Base-by-base conservation (phyloP, 257 asterid species). In the Nicotiana knightiana region DNA sequence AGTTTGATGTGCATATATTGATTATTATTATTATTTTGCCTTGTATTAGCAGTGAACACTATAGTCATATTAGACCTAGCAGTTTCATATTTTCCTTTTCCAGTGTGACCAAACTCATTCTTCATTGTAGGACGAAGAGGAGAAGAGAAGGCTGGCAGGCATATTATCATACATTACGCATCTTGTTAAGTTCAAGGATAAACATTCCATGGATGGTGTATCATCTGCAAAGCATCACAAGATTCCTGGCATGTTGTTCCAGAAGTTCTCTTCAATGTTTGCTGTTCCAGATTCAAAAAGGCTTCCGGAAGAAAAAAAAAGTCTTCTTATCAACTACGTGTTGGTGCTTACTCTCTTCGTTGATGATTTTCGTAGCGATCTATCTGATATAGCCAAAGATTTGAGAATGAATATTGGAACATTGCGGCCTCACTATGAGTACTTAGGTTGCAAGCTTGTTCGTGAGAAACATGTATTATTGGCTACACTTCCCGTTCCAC, bases 171-270 rank as follows among this genome's bases (percentile, higher is more conserved):
- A 88, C 80, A 91, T 96, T 57, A 91, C 96, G 30, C 97, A 96
- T 87, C 97, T 96, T 78, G 86, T 96, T 86, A 89, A 86, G 83
- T 96, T 87, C 89, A 94, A 92, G 88, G 99, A 96, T 76, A 89
- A 61, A 80, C 93, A 91, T 80, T 91, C 97, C 1, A 89, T 93
- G 93, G 97, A 92, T 16, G 94, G 96, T 3, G 85, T 90, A 54
- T 86, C 91, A n/a, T 87, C 97, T 13, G 86, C 96, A 70, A 92
- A 90, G 86, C 70, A 79, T 80, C 99, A 94, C 86, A 89, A 81
- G 82, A 78, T 93, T 65, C 99, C 98, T 2, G 75, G 80, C 67
- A 91, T 93, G 84, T 86, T 94, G 62, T 66, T 53, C 73, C 98
- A 89, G 85, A 96, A 87, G 81, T 96, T 96, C 80, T 81, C 91